These are phyloP conservation scores for Kodamaea derodonti DNA, from an alignment of 1,139 yeast genomes.

Conservation along the genomic window DNA sequence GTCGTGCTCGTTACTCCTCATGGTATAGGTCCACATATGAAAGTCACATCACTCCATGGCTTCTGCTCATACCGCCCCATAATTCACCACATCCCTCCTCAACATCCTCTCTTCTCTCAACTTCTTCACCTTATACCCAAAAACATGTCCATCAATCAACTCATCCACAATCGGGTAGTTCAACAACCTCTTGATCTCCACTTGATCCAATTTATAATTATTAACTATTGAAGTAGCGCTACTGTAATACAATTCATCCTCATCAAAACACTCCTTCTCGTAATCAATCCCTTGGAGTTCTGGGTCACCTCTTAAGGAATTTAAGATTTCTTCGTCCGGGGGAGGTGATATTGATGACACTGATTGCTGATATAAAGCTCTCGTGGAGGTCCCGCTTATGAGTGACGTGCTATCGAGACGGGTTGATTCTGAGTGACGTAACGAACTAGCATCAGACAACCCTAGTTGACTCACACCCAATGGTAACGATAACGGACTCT, in stretches of 20 bases:
- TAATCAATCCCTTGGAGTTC: conserved; percentile 23
- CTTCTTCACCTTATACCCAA: conserved; percentile 42
- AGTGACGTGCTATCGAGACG: no score
- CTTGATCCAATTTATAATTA: conserved; percentile 39
- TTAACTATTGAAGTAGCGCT: conserved; percentile 33
- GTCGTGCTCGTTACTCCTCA: no score
- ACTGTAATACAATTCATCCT: conserved; percentile 36
- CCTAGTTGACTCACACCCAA: no score
- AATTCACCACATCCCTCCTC: no score
- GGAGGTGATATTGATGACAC: conserved; percentile 22
- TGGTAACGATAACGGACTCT: conserved; percentile 6
- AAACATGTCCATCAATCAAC: conserved; percentile 38
- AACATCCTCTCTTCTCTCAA: conserved; percentile 25
- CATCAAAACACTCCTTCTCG: conserved; percentile 36
- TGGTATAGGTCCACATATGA: conserved; percentile 7
- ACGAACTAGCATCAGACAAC: conserved; percentile 20
- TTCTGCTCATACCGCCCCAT: conserved; percentile 1
- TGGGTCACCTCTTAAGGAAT: conserved; percentile 23
- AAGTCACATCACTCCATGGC: conserved; percentile 1
- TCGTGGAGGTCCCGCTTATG: conserved; percentile 34
- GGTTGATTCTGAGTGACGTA: conserved; percentile 27
- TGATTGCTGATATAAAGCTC: conserved; percentile 30
- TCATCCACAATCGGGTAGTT: conserved; percentile 48
- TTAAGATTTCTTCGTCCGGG: conserved; percentile 26
- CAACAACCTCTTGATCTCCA: conserved; percentile 30